A percentile compares a stretch with the other conserved stretches of the same genome.
Conservation (phyloP, 805 yeast genomes). For the Candida maesae region DNA sequence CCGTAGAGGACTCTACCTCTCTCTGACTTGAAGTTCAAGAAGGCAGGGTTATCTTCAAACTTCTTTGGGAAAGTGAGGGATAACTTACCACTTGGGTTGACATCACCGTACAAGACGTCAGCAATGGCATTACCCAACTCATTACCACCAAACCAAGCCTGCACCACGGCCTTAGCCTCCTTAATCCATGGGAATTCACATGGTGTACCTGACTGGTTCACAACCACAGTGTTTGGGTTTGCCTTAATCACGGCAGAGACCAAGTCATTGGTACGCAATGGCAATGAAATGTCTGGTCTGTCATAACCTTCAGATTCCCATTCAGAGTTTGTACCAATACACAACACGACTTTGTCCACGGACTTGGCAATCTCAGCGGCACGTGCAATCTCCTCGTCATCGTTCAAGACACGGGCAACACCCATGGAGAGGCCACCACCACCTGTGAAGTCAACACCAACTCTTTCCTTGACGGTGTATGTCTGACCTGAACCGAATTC, state of each 20-base stretch:
- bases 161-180: slow-evolving; percentile 42
- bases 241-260: slow-evolving; percentile 43
- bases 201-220: slow-evolving; percentile 62
- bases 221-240: slow-evolving; percentile 49
- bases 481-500: slow-evolving; percentile 52
- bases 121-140: slow-evolving; percentile 60
- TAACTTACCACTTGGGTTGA: slow-evolving; percentile 57
- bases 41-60: slow-evolving; percentile 54
- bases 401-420: slow-evolving; percentile 27
- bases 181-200: slow-evolving; percentile 53
- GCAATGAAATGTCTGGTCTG: slow-evolving; percentile 47
- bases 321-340: slow-evolving; percentile 50
- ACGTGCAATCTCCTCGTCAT: slow-evolving; percentile 30
- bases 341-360: slow-evolving; percentile 50
- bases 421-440: slow-evolving; percentile 37
- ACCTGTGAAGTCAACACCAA: slow-evolving; percentile 27
- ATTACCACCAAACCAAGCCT: slow-evolving; percentile 59
- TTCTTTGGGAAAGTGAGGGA: slow-evolving; percentile 51
- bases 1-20: slow-evolving; percentile 56
- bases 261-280: slow-evolving; percentile 45
- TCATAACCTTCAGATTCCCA: slow-evolving; percentile 65
- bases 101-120: slow-evolving; percentile 57
- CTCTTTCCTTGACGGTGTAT: slow-evolving; percentile 13
- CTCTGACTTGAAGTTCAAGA: slow-evolving; percentile 45
- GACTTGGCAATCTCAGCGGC: slow-evolving; percentile 48